These are phyloP conservation scores for Solanum gracilifrons DNA, from an alignment of 257 asterid genomes.

Conservation along the genomic window DNA sequence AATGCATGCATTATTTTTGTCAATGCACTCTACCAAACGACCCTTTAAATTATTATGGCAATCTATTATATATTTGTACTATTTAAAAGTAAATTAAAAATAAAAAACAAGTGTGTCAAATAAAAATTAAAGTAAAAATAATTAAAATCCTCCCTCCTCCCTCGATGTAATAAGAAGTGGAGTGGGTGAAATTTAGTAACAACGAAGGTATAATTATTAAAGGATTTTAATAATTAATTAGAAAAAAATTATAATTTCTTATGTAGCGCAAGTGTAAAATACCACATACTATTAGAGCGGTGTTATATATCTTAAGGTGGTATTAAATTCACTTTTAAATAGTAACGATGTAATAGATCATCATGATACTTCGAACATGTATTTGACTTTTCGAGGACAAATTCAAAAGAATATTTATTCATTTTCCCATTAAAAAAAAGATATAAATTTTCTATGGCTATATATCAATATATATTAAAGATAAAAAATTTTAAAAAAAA, in stretches of 20 bases:
- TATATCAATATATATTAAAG: too few species aligned
- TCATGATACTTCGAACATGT: not conserved
- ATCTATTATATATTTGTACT: too few species aligned
- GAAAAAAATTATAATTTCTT: too few species aligned
- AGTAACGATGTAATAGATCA: not conserved
- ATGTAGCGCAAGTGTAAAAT: too few species aligned
- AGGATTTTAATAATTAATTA: too few species aligned
- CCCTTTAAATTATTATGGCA: not conserved
- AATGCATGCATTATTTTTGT: not conserved
- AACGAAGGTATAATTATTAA: not conserved
- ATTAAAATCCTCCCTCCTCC: not conserved
- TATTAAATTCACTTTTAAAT: not conserved
- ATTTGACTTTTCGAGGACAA: not conserved
- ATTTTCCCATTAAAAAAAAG: not conserved
- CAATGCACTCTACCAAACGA: not conserved
- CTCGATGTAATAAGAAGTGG: not conserved
- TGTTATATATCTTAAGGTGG: too few species aligned
- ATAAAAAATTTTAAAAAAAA: too few species aligned
- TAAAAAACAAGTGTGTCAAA: not conserved
- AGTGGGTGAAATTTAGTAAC: not conserved
- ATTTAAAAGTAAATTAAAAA: not conserved
- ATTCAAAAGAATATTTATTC: not conserved
- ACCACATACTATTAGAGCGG: not conserved
- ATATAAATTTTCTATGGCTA: not conserved
- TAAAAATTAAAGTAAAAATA: too few species aligned